A percentile compares a stretch with the other conserved stretches of the same genome.
Evolutionary conservation across 1,139 yeast genomes (phyloP).

Genomic region (Taiozyma sp.): DNA sequence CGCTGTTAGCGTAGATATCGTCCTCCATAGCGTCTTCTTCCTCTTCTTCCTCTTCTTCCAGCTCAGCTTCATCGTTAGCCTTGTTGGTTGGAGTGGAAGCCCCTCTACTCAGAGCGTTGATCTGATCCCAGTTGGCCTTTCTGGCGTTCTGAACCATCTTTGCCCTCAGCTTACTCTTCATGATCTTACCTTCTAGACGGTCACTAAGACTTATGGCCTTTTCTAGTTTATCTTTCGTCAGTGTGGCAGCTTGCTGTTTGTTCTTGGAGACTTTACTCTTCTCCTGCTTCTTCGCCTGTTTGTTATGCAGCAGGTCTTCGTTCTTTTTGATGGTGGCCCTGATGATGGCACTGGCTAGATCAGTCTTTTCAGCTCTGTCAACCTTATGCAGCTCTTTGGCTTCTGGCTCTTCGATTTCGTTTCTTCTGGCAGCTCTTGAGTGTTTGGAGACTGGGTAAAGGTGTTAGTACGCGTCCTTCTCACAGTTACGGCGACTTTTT

Average conservation of each 20-base stretch:
- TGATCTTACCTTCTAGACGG: slow-evolving; percentile 53
- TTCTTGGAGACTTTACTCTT: slow-evolving; percentile 27
- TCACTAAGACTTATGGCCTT: slow-evolving; percentile 51
- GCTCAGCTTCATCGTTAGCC: slow-evolving; percentile 5
- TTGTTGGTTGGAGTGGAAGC: slow-evolving; percentile 4
- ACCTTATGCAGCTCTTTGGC: slow-evolving; percentile 43
- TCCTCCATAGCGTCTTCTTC: slow-evolving; percentile 28
- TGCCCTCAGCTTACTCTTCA: slow-evolving; percentile 58
- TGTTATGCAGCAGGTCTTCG: slow-evolving; percentile 53
- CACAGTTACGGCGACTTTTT: not conserved
- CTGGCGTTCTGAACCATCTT: slow-evolving; percentile 55
- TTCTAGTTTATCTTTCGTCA: slow-evolving; percentile 35
- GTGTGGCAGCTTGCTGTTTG: slow-evolving; percentile 28
- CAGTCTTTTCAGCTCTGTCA: slow-evolving; percentile 55
- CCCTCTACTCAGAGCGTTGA: slow-evolving; percentile 40
- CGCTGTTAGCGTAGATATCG: slow-evolving; percentile 13
- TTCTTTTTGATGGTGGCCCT: slow-evolving; percentile 62
- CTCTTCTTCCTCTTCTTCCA: slow-evolving; percentile 6
- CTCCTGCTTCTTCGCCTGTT: slow-evolving; percentile 39
- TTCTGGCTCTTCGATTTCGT: slow-evolving; percentile 41
- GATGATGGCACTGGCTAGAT: slow-evolving; percentile 56
- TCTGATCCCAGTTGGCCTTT: slow-evolving; percentile 69
- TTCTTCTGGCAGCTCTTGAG: slow-evolving; percentile 76
- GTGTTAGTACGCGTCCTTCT: not conserved
- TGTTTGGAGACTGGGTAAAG: slow-evolving; percentile 46